Conservation (phyloP, 1,284 basidiomycete species). For the Moesziomyces sp. region DNA sequence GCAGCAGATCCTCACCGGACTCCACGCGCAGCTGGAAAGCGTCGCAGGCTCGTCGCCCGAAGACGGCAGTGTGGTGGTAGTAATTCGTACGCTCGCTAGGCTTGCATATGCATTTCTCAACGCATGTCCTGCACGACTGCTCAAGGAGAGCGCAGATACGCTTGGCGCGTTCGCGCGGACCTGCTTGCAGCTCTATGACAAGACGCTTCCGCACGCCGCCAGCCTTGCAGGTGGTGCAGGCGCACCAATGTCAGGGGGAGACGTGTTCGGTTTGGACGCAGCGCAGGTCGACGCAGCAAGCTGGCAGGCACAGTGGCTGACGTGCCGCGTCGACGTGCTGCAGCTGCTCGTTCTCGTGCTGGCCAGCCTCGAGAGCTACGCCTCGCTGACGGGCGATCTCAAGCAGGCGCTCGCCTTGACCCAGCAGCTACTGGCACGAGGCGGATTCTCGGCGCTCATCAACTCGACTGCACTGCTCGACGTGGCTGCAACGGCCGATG, state of each 20-base stretch:
- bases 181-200: slow-evolving; percentile 28
- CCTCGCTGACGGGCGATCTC: slow-evolving; percentile 5
- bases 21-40: slow-evolving; percentile 18
- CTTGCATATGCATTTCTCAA: slow-evolving; percentile 21
- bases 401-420: slow-evolving; percentile 12
- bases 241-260: neutral
- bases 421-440: slow-evolving; percentile 18
- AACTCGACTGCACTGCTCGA: slow-evolving; percentile 35
- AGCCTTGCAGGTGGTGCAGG: neutral
- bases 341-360: slow-evolving; percentile 22
- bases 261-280: slow-evolving; percentile 2
- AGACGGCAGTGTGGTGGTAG: neutral
- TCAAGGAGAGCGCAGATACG: slow-evolving; percentile 9
- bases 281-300: slow-evolving; percentile 4
- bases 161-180: slow-evolving; percentile 13
- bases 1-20: slow-evolving; percentile 27
- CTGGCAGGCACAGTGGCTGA: slow-evolving; percentile 42
- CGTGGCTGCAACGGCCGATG: slow-evolving; percentile 29
- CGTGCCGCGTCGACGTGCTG: slow-evolving; percentile 30
- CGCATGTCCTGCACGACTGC: slow-evolving; percentile 15
- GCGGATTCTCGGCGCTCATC: slow-evolving; percentile 18
- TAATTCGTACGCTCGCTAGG: slow-evolving; percentile 24
- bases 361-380: slow-evolving; percentile 12
- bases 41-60: neutral
- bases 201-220: slow-evolving; percentile 10